A percentile compares a stretch with the other conserved stretches of the same genome.
These are phyloP conservation scores for Globisporangium apiculatum DNA, from an alignment of 352 stramenopile species.

Conservation along the genomic window DNA sequence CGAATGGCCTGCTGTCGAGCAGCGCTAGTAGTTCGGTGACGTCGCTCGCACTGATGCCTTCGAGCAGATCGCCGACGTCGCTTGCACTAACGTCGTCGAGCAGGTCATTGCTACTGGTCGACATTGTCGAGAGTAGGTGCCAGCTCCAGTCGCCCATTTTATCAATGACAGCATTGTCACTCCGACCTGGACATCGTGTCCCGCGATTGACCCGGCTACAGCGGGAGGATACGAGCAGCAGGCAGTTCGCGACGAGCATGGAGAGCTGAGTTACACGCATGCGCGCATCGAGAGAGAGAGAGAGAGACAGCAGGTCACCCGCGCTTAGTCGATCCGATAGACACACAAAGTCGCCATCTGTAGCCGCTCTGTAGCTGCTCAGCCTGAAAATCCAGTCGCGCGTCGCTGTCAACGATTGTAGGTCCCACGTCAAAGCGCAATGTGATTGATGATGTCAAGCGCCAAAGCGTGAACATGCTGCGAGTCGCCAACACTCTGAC, in stretches of 20 bases:
- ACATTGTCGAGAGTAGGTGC: background rate
- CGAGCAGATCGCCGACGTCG: slow-evolving; percentile 12
- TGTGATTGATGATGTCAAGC: background rate
- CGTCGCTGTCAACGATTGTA: background rate
- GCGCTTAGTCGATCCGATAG: background rate
- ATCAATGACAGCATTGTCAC: background rate
- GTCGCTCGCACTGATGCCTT: slow-evolving; percentile 12
- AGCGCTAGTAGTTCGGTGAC: slow-evolving; percentile 1
- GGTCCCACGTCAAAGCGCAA: background rate
- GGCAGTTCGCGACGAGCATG: background rate
- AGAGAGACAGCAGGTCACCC: background rate
- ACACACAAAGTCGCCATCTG: background rate
- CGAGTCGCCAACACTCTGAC: background rate
- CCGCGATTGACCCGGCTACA: background rate
- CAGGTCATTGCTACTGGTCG: background rate
- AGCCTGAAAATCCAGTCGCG: background rate
- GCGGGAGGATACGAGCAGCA: background rate
- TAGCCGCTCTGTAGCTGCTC: too few species aligned
- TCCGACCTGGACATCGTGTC: too few species aligned
- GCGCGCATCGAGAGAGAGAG: background rate
- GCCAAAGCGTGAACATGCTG: background rate
- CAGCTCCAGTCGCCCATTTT: background rate
- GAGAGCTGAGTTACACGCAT: background rate
- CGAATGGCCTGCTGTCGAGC: background rate
- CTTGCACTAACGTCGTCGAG: background rate